A percentile compares a stretch with the other conserved stretches of the same genome.
These are phyloP conservation scores for Epithemia pelagica DNA, from an alignment of 108 stramenopile genomes.

Conservation along the genomic window DNA sequence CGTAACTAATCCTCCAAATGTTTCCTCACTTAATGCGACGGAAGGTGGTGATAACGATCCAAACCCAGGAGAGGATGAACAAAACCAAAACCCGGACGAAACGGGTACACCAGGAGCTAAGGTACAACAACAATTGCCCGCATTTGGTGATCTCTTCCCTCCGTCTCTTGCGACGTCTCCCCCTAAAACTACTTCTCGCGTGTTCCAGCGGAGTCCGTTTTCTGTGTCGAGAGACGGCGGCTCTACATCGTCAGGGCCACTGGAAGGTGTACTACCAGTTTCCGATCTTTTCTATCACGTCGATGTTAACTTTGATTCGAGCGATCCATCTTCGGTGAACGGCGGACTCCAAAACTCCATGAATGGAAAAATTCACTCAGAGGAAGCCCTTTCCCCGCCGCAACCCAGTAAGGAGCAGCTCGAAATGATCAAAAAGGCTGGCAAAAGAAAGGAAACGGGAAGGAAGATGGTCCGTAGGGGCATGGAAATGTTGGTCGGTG, in stretches of 20 bases:
- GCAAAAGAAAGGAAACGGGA: slow-evolving; percentile 1
- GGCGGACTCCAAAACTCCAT: not conserved
- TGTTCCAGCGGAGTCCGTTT: not conserved
- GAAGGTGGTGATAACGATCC: not conserved
- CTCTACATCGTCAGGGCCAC: slow-evolving; percentile 5
- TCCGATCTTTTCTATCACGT: slow-evolving; percentile 72
- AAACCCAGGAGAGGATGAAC: not conserved
- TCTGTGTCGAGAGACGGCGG: not conserved
- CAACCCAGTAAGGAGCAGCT: not conserved
- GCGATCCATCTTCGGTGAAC: not conserved
- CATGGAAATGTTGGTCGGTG: slow-evolving; percentile 88
- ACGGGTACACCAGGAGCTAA: not conserved
- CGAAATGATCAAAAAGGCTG: slow-evolving; percentile 7
- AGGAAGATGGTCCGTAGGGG: slow-evolving; percentile 76
- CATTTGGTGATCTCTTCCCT: slow-evolving; percentile 38
- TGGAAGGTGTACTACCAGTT: slow-evolving; percentile 72
- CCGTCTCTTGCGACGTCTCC: slow-evolving; percentile 13
- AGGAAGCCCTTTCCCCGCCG: not conserved
- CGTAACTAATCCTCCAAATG: not conserved
- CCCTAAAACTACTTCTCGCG: not conserved
- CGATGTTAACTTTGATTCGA: no score
- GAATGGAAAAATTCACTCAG: not conserved
- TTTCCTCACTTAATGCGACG: not conserved
- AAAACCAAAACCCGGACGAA: not conserved
- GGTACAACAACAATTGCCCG: slow-evolving; percentile 12